Base-by-base conservation (phyloP, 306 rosid genomes). In the Vigna mungo region DNA sequence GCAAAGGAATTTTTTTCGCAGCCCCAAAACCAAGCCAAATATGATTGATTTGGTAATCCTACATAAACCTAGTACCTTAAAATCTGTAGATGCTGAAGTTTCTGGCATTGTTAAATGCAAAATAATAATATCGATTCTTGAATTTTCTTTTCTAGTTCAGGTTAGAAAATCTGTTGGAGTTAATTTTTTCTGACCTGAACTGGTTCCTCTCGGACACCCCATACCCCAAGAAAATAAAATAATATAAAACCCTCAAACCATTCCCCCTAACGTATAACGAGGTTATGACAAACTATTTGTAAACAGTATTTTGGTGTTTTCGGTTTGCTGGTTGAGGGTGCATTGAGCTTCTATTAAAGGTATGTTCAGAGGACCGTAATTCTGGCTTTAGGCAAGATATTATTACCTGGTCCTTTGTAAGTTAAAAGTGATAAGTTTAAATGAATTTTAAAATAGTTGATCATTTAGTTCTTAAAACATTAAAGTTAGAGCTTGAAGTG, bases 1-100 rank as follows among this genome's bases (percentile, higher is more conserved):
- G 96, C 97, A 76, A 92, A 95, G 84, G 89, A 92, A 52, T 92
- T 92, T 88, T 88, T 92, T 86, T 89, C 93, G 16, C 87, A 81
- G 52, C 95, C 91, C 59, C 86, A 88, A 81, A 92, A 81, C 68
- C 89, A 88, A 82, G 78, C 71, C 89, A 90, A 82, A 72, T 77
- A 64, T 77, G 81, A 86, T 37, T 48, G 76, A 60, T 77, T 68
- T 60, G 76, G 72, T 82, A 74, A 56, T 56, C 66, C 71, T 67
- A 14, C 12, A 14, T 23, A 58, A 32, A 23, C 11, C 9, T 23
- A 58, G 43, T 62, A 46, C 61, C 72, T 68, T 72, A 21, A 11
- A 36, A 34, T 15, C 44, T 70, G 18, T 77, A 65, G 64, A 81
- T 72, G 54, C 36, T 47, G 47, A 36, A 39, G 20, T 66, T 73